Evolutionary conservation across 768 basidiomycete genomes (phyloP).

Genomic region (Collybia sp.): DNA sequence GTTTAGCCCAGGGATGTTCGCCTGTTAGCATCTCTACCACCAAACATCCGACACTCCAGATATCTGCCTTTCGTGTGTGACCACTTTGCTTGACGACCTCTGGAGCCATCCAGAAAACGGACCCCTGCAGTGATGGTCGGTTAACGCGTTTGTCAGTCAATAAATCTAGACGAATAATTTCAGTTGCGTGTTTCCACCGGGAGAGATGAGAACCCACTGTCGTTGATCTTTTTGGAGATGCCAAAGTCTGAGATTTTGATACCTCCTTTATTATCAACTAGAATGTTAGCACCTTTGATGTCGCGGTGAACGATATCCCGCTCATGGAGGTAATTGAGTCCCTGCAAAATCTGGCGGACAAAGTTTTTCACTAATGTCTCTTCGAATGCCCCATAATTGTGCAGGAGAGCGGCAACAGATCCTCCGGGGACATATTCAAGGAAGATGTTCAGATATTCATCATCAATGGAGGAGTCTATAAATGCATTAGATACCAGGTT

Average conservation of each 20-base stretch:
- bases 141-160: conserved; percentile 67
- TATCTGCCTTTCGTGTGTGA: conserved; percentile 90
- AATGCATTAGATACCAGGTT: conserved; percentile 1
- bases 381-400: conserved; percentile 93
- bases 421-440: conserved; percentile 96
- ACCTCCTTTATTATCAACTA: conserved; percentile 96
- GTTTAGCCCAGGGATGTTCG: conserved; percentile 91
- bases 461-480: conserved; percentile 90
- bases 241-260: conserved; percentile 98
- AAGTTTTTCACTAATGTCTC: conserved; percentile 90
- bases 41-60: conserved; percentile 94
- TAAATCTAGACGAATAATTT: conserved; percentile 25
- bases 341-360: conserved; percentile 86
- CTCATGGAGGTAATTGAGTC: conserved; percentile 87
- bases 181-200: background rate
- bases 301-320: conserved; percentile 96
- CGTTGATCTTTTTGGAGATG: conserved; percentile 96
- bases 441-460: conserved; percentile 91
- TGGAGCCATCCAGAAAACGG: conserved; percentile 99
- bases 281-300: conserved; percentile 98
- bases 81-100: conserved; percentile 96
- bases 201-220: conserved; percentile 56
- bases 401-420: conserved; percentile 83
- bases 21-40: conserved; percentile 97
- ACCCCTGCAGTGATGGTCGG: conserved; percentile 92